Conservation (phyloP, 129 eudicot species). For the Chrysanthemum makinoi region DNA sequence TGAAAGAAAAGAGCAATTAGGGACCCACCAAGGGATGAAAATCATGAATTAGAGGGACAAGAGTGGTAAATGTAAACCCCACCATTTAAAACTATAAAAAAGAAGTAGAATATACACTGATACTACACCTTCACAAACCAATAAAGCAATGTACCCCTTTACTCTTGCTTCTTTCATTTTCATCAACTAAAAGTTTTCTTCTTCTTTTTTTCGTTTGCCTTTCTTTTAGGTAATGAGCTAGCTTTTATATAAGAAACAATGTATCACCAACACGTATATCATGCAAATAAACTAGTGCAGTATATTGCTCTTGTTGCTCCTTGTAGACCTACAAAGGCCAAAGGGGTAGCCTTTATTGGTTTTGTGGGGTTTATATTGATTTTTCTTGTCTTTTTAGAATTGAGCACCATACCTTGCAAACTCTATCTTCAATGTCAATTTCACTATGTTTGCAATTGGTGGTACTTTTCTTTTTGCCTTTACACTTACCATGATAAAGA, state of each 20-base stretch:
- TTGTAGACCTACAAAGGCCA: slow-evolving; percentile 1
- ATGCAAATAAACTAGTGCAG: not conserved
- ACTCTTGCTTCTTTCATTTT: slow-evolving; percentile 31
- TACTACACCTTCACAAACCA: slow-evolving; percentile 35
- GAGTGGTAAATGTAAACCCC: slow-evolving; percentile 25
- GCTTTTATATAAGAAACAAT: not conserved
- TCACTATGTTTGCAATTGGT: slow-evolving; percentile 22
- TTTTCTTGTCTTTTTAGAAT: not conserved
- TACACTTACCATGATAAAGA: slow-evolving; percentile 18
- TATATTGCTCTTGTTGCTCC: not conserved
- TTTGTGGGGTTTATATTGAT: slow-evolving; percentile 16
- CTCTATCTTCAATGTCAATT: slow-evolving; percentile 4
- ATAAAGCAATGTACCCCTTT: slow-evolving; percentile 28
- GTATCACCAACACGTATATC: not conserved
- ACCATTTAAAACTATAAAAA: slow-evolving; percentile 18
- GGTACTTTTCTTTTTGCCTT: slow-evolving; percentile 9
- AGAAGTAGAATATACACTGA: slow-evolving; percentile 47
- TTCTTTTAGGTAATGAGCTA: not conserved
- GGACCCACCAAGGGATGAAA: not conserved
- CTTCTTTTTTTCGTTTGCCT: not conserved
- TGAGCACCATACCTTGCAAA: slow-evolving; percentile 13
- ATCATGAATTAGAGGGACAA: not conserved
- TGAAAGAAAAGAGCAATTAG: slow-evolving; percentile 15
- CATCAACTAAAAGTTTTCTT: slow-evolving; percentile 21
- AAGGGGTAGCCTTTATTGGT: slow-evolving; percentile 17